Conservation (phyloP, 352 stramenopile species). For the Elongisporangium prolatum region DNA sequence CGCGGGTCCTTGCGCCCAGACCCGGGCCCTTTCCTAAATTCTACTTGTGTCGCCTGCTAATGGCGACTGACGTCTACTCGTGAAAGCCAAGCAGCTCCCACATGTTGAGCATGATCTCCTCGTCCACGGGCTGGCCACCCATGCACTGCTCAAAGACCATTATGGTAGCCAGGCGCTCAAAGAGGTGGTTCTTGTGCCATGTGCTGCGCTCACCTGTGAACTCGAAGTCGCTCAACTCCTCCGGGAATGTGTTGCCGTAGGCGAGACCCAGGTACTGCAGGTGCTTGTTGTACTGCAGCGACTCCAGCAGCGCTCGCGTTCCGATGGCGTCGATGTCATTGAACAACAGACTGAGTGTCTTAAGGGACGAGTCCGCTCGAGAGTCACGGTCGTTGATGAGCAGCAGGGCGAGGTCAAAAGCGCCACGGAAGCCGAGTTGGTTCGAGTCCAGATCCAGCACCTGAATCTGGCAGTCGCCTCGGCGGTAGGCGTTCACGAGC, state of each 20-base stretch:
- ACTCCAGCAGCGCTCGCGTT: slow-evolving; percentile 39
- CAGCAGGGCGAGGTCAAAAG: slow-evolving; percentile 53
- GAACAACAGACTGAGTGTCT: slow-evolving; percentile 43
- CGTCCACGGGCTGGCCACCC: slow-evolving; percentile 29
- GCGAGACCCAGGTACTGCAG: slow-evolving; percentile 45
- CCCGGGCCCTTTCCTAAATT: background rate
- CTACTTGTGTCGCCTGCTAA: background rate
- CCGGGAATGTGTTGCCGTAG: slow-evolving; percentile 52
- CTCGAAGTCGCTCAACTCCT: slow-evolving; percentile 40
- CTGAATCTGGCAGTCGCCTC: slow-evolving; percentile 38
- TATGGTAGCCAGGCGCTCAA: slow-evolving; percentile 39
- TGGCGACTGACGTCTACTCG: slow-evolving; percentile 12
- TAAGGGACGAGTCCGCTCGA: slow-evolving; percentile 29
- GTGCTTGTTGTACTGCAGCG: slow-evolving; percentile 47
- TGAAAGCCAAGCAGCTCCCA: slow-evolving; percentile 53
- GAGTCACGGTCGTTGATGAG: slow-evolving; percentile 47
- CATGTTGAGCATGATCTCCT: slow-evolving; percentile 40
- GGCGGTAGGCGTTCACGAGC: slow-evolving; percentile 44
- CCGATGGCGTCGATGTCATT: slow-evolving; percentile 52
- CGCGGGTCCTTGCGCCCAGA: background rate
- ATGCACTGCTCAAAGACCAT: slow-evolving; percentile 45
- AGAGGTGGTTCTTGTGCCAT: slow-evolving; percentile 42
- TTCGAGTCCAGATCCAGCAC: slow-evolving; percentile 49
- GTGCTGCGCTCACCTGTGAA: slow-evolving; percentile 37
- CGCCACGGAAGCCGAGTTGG: slow-evolving; percentile 47